A percentile compares a stretch with the other conserved stretches of the same genome.
These are phyloP conservation scores for Penicillium sp. DNA, from an alignment of 2,329 filamentous ascomycete genomes.

Conservation along the genomic window DNA sequence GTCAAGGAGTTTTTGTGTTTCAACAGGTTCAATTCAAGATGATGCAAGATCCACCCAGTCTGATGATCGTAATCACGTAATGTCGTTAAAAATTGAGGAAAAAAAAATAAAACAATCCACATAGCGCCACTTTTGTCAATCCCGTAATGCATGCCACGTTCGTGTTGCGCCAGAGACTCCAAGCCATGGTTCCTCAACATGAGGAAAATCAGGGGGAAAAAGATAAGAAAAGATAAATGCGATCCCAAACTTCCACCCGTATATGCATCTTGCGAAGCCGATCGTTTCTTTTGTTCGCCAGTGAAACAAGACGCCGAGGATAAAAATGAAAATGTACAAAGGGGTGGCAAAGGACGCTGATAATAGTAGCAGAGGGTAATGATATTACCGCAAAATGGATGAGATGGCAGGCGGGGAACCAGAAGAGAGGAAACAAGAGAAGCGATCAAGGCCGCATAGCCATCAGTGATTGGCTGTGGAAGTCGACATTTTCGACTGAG, in stretches of 20 bases:
- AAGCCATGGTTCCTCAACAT: background rate
- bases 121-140: conserved; percentile 8
- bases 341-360: too few species aligned
- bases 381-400: background rate
- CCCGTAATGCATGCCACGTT: conserved; percentile 8
- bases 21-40: background rate
- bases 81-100: conserved; percentile 8
- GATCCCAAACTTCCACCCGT: conserved; percentile 2
- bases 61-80: conserved; percentile 12
- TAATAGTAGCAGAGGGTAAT: background rate
- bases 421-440: conserved; percentile 5
- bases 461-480: conserved; percentile 1
- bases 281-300: conserved; percentile 7
- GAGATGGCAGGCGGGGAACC: conserved; percentile 6
- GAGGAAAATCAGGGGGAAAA: too few species aligned
- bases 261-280: conserved; percentile 9
- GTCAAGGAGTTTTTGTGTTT: too few species aligned
- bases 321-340: background rate
- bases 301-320: conserved; percentile 3
- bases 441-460: too few species aligned
- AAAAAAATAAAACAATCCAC: background rate
- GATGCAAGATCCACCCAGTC: conserved; percentile 4
- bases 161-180: conserved; percentile 13
- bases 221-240: conserved; percentile 2
- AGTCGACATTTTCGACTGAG: conserved; percentile 22